Evolutionary conservation across 2,329 filamentous ascomycete genomes (phyloP).

Genomic region (Phialocephala subalpina): DNA sequence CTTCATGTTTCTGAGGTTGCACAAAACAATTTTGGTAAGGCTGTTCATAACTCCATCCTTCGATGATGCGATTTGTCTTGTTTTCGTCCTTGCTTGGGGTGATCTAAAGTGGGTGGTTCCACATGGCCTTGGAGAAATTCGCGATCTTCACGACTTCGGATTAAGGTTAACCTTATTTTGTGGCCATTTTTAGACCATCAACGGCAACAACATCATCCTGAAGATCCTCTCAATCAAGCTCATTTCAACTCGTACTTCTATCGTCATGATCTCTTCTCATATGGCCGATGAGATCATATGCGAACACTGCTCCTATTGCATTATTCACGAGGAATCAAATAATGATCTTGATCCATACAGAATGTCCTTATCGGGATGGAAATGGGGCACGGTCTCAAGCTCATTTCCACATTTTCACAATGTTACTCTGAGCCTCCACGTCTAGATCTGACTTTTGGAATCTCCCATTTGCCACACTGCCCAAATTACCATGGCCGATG

Average conservation of each 20-base stretch:
- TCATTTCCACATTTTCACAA: conserved; percentile 12
- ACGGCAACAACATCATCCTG: background rate
- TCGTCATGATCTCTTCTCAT: background rate
- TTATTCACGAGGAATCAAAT: background rate
- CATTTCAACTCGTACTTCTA: background rate
- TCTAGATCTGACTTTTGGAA: background rate
- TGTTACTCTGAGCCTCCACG: background rate
- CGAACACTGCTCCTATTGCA: background rate
- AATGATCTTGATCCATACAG: background rate
- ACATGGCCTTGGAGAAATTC: background rate
- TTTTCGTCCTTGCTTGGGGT: background rate
- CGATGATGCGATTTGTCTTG: background rate
- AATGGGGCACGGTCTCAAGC: conserved; percentile 1
- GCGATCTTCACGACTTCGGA: background rate
- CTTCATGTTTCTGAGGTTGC: background rate
- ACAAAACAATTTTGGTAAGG: background rate
- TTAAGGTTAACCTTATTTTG: conserved; percentile 3
- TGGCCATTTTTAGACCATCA: background rate
- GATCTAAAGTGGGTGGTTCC: conserved; percentile 5
- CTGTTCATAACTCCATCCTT: background rate
- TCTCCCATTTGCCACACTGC: background rate
- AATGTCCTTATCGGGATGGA: background rate
- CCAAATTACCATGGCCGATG: background rate
- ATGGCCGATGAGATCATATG: background rate
- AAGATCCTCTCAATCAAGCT: background rate